Evolutionary conservation across 352 stramenopile genomes (phyloP).

Genomic region (Globisporangium uncinulatum): DNA sequence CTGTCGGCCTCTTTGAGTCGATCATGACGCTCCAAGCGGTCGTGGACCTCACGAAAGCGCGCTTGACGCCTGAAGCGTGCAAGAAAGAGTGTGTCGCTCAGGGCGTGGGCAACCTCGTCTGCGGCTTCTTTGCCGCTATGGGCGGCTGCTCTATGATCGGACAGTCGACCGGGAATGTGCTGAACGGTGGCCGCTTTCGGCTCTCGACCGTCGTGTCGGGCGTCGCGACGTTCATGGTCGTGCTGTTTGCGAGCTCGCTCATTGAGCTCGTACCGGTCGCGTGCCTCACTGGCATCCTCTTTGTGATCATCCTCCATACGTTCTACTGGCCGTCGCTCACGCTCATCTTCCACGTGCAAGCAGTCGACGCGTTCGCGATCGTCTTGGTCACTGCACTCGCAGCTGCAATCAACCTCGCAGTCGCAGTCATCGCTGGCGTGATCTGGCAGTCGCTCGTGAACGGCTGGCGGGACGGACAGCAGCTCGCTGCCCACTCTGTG

Average conservation of each 20-base stretch:
- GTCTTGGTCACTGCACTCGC: conserved; percentile 82
- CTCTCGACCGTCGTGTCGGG: conserved; percentile 64
- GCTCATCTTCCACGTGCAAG: conserved; percentile 66
- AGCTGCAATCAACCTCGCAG: conserved; percentile 80
- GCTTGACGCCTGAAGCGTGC: conserved; percentile 50
- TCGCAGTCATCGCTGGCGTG: conserved; percentile 82
- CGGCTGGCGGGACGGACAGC: conserved; percentile 66
- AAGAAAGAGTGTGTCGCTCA: conserved; percentile 83
- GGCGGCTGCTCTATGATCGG: conserved; percentile 94
- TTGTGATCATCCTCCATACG: conserved; percentile 85
- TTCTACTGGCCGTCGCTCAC: conserved; percentile 89
- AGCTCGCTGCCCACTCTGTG: conserved; percentile 29
- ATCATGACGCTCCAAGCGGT: conserved; percentile 93
- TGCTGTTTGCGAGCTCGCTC: conserved; percentile 75
- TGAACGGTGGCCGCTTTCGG: conserved; percentile 74
- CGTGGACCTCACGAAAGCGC: conserved; percentile 83
- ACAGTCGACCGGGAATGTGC: conserved; percentile 87
- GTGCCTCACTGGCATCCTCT: conserved; percentile 83
- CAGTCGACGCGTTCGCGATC: conserved; percentile 70
- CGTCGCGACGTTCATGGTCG: conserved; percentile 61
- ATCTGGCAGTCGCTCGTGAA: conserved; percentile 81
- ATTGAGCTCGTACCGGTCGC: conserved; percentile 86
- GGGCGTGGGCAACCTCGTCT: conserved; percentile 90
- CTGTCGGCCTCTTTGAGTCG: conserved; percentile 91
- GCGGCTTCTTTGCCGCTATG: conserved; percentile 90